Evolutionary conservation across 2,329 filamentous ascomycete species (phyloP), one percentile per base, ranked within the genome.

Genomic region (Xylogone sp.): DNA sequence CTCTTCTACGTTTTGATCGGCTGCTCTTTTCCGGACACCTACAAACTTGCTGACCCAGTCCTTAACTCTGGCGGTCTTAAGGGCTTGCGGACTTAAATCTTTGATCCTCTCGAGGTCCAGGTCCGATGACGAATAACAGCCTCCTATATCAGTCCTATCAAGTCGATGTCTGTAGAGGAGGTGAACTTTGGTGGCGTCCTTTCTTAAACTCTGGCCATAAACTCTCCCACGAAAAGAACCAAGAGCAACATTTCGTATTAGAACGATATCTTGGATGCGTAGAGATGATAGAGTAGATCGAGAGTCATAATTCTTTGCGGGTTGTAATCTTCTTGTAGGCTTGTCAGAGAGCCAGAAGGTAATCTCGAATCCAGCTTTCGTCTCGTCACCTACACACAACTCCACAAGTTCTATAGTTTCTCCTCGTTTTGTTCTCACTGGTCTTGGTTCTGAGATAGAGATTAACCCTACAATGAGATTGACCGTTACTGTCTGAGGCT

Each of bases 361-460:
- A 50, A 97, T 76, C 22, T 78, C 82, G 69, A 97, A 96, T 2
- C 87, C 88, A 0, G 88, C 82, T 56, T 78, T 82, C 0, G 91
- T 96, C 48, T 96, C 88, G 66, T 97, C 93, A 4, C 88, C 92
- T 1, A 97, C 83, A 1, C 92, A 74, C 2, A 94, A 68, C 67
- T 96, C 90, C 42, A 93, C 73, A 2, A 96, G 76, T 5, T 87
- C 80, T 48, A 86, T 76, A 6, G 75, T 74, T 10, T 71, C 69
- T 21, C 85, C 81, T 71, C 80, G 85, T 39, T 81, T 77, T 0
- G 91, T 89, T 24, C 75, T 79, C 19, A 96, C 82, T 2, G 77
- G 77, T 21, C 88, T 83, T 1, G 87, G 77, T 34, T 83, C 77
- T 1, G 86, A 78, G 46, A 90, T 77, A 12, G 86, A 83, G 55